Evolutionary conservation across 495 filamentous ascomycete species (phyloP).

Genomic region (Annulohypoxylon moriforme): DNA sequence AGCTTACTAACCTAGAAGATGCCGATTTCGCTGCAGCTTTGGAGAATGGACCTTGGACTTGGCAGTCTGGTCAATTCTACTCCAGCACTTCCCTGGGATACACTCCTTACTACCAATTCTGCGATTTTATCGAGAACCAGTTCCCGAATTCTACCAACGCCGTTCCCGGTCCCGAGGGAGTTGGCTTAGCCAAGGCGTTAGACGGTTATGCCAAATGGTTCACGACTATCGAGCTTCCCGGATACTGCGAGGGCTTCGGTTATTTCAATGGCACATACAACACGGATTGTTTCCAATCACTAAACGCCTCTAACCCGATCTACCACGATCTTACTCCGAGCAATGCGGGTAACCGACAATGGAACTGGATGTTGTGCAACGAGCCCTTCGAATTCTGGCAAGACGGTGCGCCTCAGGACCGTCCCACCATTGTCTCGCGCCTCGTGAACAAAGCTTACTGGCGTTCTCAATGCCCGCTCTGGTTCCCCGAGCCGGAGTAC

Average conservation of each 20-base stretch:
- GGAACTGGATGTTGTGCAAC: conserved; percentile 75
- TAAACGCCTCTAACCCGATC: conserved; percentile 66
- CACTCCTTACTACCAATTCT: conserved; percentile 66
- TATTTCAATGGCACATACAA: conserved; percentile 60
- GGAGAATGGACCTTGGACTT: conserved; percentile 66
- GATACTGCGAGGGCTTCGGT: conserved; percentile 54
- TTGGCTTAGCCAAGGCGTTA: conserved; percentile 61
- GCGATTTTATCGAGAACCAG: conserved; percentile 56
- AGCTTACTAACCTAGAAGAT: conserved; percentile 61
- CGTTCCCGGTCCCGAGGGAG: conserved; percentile 55
- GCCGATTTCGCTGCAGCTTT: conserved; percentile 69
- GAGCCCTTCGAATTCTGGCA: conserved; percentile 72
- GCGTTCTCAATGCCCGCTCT: conserved; percentile 67
- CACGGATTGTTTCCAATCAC: conserved; percentile 67
- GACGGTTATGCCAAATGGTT: conserved; percentile 65
- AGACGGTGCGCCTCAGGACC: conserved; percentile 61
- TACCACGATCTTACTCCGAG: conserved; percentile 65
- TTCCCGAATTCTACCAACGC: conserved; percentile 41
- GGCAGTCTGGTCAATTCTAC: conserved; percentile 65
- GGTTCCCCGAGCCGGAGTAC: conserved; percentile 67
- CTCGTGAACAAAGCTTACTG: conserved; percentile 67
- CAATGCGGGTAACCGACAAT: conserved; percentile 68
- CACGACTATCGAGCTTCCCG: conserved; percentile 59
- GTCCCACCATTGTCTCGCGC: conserved; percentile 64
- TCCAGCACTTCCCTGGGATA: conserved; percentile 51